Conservation (phyloP, 352 stramenopile genomes). For the Globisporangium parvum region DNA sequence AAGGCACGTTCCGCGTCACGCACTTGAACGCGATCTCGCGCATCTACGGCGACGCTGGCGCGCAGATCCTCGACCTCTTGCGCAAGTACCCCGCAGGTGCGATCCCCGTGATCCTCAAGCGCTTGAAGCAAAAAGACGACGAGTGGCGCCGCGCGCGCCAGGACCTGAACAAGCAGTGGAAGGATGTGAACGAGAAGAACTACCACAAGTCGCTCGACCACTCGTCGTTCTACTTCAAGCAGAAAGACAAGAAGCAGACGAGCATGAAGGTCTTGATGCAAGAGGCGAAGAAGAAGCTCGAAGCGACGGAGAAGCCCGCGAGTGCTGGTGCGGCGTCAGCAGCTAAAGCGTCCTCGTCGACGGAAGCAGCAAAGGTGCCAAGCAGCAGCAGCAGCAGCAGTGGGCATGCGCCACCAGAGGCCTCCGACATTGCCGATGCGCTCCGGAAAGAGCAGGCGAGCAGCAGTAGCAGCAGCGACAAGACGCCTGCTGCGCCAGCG, state of each 20-base stretch:
- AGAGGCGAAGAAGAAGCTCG: conserved; percentile 81
- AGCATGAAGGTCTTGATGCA: conserved; percentile 93
- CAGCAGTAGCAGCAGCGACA: background rate
- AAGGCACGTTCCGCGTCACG: conserved; percentile 92
- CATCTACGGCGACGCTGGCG: conserved; percentile 95
- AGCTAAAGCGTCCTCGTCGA: conserved; percentile 1
- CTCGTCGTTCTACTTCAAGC: conserved; percentile 98
- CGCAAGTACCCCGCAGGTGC: conserved; percentile 94
- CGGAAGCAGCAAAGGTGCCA: conserved; percentile 9
- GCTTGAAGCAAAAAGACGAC: conserved; percentile 97
- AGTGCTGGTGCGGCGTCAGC: conserved; percentile 11
- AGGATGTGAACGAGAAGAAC: conserved; percentile 96
- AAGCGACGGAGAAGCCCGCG: conserved; percentile 47
- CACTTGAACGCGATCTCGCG: conserved; percentile 98
- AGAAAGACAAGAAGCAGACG: conserved; percentile 97
- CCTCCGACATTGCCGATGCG: conserved; percentile 53
- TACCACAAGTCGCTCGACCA: conserved; percentile 99
- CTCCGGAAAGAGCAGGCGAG: conserved; percentile 48
- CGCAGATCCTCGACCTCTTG: conserved; percentile 92
- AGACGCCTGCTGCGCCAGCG: conserved; percentile 1
- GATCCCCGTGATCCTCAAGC: conserved; percentile 97
- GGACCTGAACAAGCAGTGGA: conserved; percentile 96
- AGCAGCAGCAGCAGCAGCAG: conserved; percentile 3
- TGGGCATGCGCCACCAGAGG: conserved; percentile 34
- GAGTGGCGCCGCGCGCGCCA: conserved; percentile 93